Percentiles rank a stretch among this genome's conserved stretches.
These are phyloP conservation scores for Lignosus rhinocerotis DNA, from an alignment of 1,284 basidiomycete genomes.

Conservation along the genomic window DNA sequence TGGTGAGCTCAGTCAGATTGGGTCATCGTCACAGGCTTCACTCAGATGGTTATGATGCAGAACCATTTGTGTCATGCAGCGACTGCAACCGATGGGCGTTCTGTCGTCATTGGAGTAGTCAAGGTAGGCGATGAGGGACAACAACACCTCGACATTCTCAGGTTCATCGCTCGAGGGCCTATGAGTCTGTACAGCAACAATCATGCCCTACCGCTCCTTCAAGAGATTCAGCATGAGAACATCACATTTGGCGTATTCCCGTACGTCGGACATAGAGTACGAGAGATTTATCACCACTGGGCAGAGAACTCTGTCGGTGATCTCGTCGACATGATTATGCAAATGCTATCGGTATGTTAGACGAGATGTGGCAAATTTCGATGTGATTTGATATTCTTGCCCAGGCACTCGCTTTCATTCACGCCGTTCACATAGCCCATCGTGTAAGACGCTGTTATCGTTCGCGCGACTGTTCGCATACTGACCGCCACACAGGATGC, in stretches of 20 bases:
- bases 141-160: constrained; percentile 2
- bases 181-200: constrained; percentile 1
- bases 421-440: constrained; percentile 1
- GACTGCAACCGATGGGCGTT: background rate
- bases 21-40: background rate
- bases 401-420: constrained; percentile 6
- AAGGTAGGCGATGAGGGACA: background rate
- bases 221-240: constrained; percentile 30
- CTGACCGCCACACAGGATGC: constrained; percentile 10
- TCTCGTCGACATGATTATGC: constrained; percentile 33
- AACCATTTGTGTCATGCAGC: background rate
- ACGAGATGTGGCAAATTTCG: background rate
- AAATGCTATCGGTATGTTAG: constrained; percentile 28
- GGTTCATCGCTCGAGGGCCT: background rate
- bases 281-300: constrained; percentile 18
- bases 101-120: constrained; percentile 2
- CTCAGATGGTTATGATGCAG: background rate
- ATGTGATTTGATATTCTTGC: background rate
- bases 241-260: constrained; percentile 35
- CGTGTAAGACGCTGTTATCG: background rate
- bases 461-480: background rate
- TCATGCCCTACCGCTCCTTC: constrained; percentile 23
- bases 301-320: constrained; percentile 33
- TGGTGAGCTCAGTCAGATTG: background rate
- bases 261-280: constrained; percentile 19